Evolutionary conservation across 2,329 filamentous ascomycete genomes (phyloP), one percentile per base, ranked within the genome.

Genomic region (Penicillium sp.): DNA sequence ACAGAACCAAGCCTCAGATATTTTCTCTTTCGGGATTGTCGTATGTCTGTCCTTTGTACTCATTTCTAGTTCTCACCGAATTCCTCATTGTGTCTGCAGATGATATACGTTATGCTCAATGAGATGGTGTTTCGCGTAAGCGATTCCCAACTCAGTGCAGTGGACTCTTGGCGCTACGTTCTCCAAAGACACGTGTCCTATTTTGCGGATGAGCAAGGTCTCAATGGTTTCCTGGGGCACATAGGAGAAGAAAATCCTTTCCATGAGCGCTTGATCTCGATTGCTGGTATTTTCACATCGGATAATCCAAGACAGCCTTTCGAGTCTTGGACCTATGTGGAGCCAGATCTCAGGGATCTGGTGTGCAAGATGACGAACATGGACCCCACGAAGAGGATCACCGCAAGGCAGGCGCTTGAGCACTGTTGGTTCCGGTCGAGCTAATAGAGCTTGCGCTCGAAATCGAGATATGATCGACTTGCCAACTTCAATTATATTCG

Each of bases 251-350:
- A 71, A 8, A 75, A 73, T 55, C 72, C 71, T 21, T 79, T 73
- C 67, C 64, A 63, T n/a, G 54, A 74, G 47, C 68, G 73, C 34
- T 68, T 79, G 31, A 66, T 69, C 29, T 66, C 67, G 45, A 67
- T 79, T 42, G 63, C 67, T 11, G 67, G 67, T 16, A 72, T 69
- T 3, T 80, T 79, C 54, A 68, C 68, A 47, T 53, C 67, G 32
- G 66, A 69, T 29, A 72, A 76, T 64, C 74, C 73, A 0, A 70
- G 75, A 24, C 65, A 71, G 31, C 78, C 78, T 31, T 79, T 79
- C 48, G 49, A 65, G 43, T 54, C 67, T 47, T 77, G 74, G 74
- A 66, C 70, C 50, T 64, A 67, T 59, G 66, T 78, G 31, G 76
- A 81, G 4, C 62, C 56, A 29, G 66, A 62, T n/a, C 60, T 73